Percentiles rank a stretch among this genome's conserved stretches.
These are phyloP conservation scores for Botrytis tulipae DNA, from an alignment of 2,329 filamentous ascomycete species.

Conservation along the genomic window DNA sequence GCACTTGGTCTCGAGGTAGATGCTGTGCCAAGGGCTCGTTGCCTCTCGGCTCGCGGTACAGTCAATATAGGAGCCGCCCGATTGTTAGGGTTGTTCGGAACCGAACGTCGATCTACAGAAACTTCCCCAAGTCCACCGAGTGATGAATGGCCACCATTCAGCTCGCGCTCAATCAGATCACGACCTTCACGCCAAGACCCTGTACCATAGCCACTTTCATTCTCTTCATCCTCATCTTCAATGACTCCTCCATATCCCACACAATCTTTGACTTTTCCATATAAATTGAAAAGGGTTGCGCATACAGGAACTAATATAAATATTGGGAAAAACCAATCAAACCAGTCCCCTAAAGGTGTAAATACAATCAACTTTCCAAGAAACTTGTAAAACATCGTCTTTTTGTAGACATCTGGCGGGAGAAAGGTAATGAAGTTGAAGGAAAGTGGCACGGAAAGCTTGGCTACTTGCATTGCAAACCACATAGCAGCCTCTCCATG, in stretches of 20 bases:
- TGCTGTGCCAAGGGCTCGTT: conserved; percentile 37
- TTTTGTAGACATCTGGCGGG: conserved; percentile 65
- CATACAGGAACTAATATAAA: conserved; percentile 83
- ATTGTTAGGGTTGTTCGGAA: conserved; percentile 35
- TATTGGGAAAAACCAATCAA: conserved; percentile 85
- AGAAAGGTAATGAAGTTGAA: conserved; percentile 98
- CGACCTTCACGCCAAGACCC: conserved; percentile 90
- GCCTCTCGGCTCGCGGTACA: conserved; percentile 36
- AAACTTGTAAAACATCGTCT: conserved; percentile 85
- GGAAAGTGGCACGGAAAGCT: conserved; percentile 84
- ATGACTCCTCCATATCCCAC: conserved; percentile 73
- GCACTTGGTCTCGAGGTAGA: conserved; percentile 32
- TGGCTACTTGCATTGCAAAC: conserved; percentile 91
- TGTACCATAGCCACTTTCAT: conserved; percentile 64
- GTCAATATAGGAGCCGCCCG: conserved; percentile 30
- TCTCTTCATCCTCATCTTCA: conserved; percentile 69
- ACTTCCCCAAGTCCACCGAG: conserved; percentile 44
- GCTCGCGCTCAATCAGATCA: conserved; percentile 83
- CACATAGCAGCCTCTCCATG: conserved; percentile 92
- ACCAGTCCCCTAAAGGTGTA: conserved; percentile 77
- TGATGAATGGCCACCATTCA: conserved; percentile 64
- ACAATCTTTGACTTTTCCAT: conserved; percentile 75
- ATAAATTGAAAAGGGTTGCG: conserved; percentile 85
- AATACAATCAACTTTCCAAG: conserved; percentile 80
- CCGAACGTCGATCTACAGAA: conserved; percentile 25